Evolutionary conservation across 2,329 filamentous ascomycete species (phyloP), one percentile per base, ranked within the genome.

Genomic region (Penicillium sp.): DNA sequence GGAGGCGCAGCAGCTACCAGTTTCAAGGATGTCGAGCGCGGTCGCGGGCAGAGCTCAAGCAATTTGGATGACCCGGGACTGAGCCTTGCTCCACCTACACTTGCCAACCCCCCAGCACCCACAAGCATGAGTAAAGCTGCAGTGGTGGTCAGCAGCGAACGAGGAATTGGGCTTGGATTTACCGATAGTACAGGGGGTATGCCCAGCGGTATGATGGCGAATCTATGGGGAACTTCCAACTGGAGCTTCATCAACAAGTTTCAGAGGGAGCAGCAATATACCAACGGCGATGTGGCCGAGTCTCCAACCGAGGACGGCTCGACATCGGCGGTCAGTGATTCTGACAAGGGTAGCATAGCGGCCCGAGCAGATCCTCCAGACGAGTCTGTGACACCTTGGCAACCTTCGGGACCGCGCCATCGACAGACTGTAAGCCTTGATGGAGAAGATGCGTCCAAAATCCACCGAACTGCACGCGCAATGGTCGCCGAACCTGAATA

Each of bases 221-320:
- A 97, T 65, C 80, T 94, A 47, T 97, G 91, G 91, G 91, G 91
- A 43, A 94, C 84, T 61, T 86, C 83, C 48, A 84, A 90, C 40
- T 95, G 90, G 88, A 81, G 81, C 11, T 80, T 81, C 54, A 71
- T 86, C 49, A 85, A 85, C 55, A 76, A 77, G 32, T 65, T 85
- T 33, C 79, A 79, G 56, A 70, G 74, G 18, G 78, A 80, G 39
- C 76, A 79, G n/a, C 58, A 73, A 27, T 43, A 62, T 55, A 55
- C 58, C 45, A 63, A 68, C 28, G 54, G 53, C 18, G 56, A 45
- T 24, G 11, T 54, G 9, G 55, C 64, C 27, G 56, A 51, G 25
- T 47, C 42, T 5, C 37, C 41, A 29, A 18, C 54, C 11, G 53
- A 52, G 27, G 57, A 56, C 32, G 48, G 36, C 11, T 49, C 60